These are phyloP conservation scores for Phytopythium aichiense DNA, from an alignment of 352 stramenopile genomes.

Conservation along the genomic window DNA sequence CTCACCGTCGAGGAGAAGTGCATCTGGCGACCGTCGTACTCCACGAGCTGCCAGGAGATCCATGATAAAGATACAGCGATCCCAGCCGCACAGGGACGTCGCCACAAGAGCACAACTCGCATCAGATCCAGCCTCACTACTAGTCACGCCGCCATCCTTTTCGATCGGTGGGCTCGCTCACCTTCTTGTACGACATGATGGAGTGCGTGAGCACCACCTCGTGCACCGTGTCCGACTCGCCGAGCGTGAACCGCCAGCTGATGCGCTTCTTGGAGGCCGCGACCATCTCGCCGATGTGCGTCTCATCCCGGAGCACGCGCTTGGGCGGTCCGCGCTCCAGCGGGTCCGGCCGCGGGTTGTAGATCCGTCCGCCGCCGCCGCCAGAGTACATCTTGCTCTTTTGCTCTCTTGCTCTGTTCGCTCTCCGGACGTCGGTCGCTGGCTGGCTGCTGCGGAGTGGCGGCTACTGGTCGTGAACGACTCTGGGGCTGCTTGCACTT, in stretches of 20 bases:
- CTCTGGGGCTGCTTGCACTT: neutral
- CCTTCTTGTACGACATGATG: slow-evolving; percentile 86
- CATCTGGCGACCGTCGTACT: slow-evolving; percentile 79
- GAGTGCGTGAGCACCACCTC: slow-evolving; percentile 80
- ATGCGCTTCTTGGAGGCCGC: slow-evolving; percentile 83
- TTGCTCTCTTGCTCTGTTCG: neutral
- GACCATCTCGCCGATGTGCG: slow-evolving; percentile 76
- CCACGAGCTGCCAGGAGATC: slow-evolving; percentile 34
- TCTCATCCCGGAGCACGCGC: slow-evolving; percentile 66
- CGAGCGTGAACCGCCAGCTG: slow-evolving; percentile 78
- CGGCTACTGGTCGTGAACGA: neutral
- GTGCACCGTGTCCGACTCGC: slow-evolving; percentile 65
- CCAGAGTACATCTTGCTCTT: slow-evolving; percentile 46
- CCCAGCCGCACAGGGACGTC: neutral
- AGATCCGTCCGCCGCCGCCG: slow-evolving; percentile 48
- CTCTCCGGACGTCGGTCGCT: neutral
- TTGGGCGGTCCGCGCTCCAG: slow-evolving; percentile 65
- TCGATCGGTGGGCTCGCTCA: slow-evolving; percentile 1
- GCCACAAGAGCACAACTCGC: neutral
- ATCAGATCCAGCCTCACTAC: neutral
- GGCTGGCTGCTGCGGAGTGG: neutral
- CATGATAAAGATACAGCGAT: neutral
- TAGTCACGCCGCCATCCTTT: neutral
- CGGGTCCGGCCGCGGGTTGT: slow-evolving; percentile 67
- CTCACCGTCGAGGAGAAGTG: slow-evolving; percentile 76